A percentile compares a stretch with the other conserved stretches of the same genome.
These are phyloP conservation scores for Neofusicoccum cordaticola DNA, from an alignment of 2,329 filamentous ascomycete species.

Conservation along the genomic window DNA sequence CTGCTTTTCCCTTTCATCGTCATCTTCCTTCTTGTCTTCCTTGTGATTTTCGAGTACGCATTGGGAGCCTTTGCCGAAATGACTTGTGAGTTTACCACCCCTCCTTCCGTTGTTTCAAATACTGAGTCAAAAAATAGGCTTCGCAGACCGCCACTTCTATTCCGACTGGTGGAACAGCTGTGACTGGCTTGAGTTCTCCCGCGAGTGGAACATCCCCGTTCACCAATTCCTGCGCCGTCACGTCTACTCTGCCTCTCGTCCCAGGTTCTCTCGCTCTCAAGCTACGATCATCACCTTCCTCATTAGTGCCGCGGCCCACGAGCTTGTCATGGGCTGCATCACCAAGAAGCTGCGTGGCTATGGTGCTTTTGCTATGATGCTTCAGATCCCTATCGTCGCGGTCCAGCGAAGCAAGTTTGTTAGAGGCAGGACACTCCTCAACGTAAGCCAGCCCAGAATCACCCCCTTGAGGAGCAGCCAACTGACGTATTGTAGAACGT, in stretches of 20 bases:
- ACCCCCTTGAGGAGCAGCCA: background rate
- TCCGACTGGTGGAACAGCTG: constrained; percentile 69
- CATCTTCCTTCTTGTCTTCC: constrained; percentile 89
- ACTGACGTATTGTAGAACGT: constrained; percentile 57
- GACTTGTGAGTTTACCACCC: constrained; percentile 52
- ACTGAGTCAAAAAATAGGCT: constrained; percentile 45
- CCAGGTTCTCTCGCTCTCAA: constrained; percentile 69
- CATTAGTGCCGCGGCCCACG: constrained; percentile 83
- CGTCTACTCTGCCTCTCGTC: constrained; percentile 81
- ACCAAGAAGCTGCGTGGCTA: constrained; percentile 95
- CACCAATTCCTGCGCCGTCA: constrained; percentile 93
- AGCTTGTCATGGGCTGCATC: constrained; percentile 96
- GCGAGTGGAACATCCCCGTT: constrained; percentile 97
- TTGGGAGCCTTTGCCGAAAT: constrained; percentile 94
- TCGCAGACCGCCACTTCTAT: constrained; percentile 94
- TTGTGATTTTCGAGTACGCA: constrained; percentile 97
- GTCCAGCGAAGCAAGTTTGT: constrained; percentile 80
- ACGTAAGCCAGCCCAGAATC: constrained; percentile 39
- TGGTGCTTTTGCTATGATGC: constrained; percentile 91
- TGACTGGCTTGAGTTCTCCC: constrained; percentile 92
- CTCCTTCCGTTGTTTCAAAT: constrained; percentile 11
- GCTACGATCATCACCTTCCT: constrained; percentile 91
- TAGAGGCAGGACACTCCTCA: constrained; percentile 70
- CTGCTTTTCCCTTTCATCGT: constrained; percentile 97
- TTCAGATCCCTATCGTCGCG: constrained; percentile 92